Evolutionary conservation across 108 stramenopile genomes (phyloP).

Genomic region (Skeletonema tropicum): DNA sequence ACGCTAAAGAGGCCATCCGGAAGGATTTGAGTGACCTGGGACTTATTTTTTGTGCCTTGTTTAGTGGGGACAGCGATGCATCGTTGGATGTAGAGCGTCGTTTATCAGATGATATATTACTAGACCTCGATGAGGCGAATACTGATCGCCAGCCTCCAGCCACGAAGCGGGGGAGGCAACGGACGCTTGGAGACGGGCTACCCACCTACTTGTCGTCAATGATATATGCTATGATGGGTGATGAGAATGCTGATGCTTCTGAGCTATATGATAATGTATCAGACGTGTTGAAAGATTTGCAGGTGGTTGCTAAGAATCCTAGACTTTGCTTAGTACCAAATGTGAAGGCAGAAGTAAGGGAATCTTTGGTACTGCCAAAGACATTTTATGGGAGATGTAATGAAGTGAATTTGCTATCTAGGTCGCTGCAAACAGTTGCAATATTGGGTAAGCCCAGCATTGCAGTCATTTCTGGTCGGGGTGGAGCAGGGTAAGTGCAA

Average conservation of each 20-base stretch:
- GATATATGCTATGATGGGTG: constrained; percentile 11
- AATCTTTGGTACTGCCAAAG: not conserved
- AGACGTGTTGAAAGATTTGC: constrained; percentile 17
- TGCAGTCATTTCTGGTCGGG: constrained; percentile 17
- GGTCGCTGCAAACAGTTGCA: constrained; percentile 18
- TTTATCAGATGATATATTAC: not conserved
- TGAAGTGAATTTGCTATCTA: constrained; percentile 17
- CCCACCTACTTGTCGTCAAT: constrained; percentile 17
- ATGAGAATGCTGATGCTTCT: not conserved
- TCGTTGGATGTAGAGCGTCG: not conserved
- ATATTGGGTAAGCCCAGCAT: constrained; percentile 1
- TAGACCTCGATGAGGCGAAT: not conserved
- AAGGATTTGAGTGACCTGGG: constrained; percentile 19
- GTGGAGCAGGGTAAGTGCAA: constrained; percentile 27
- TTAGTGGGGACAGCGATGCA: not conserved
- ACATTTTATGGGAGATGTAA: constrained; percentile 21
- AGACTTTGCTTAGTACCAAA: not conserved
- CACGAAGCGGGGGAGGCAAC: constrained; percentile 15
- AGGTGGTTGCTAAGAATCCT: constrained; percentile 1
- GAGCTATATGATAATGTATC: constrained; percentile 1
- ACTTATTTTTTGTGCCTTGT: not conserved
- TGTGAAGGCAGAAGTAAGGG: not conserved
- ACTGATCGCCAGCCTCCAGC: not conserved
- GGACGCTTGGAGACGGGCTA: not conserved
- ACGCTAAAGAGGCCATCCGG: not conserved